A percentile compares a stretch with the other conserved stretches of the same genome.
phyloP scores from a whole-genome alignment of 306 rosid genomes.

The Amphicarpaea edgeworthii region DNA sequence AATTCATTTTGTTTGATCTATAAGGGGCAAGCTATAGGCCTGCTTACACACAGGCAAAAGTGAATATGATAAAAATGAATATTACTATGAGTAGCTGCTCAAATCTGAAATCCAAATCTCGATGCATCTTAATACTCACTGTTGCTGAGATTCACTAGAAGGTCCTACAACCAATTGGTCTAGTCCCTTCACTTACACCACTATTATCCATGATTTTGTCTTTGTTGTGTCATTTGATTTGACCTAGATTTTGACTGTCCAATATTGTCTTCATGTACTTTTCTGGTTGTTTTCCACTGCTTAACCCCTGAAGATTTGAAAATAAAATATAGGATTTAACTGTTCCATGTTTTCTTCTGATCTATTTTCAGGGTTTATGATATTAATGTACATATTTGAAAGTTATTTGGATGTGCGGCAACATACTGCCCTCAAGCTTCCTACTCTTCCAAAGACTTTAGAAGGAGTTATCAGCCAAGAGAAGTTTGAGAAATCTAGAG shows the following conservation, averaged over 20 bases:
- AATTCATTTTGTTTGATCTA: not conserved
- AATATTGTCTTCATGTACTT: constrained; percentile 5
- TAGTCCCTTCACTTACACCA: not conserved
- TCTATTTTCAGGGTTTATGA: constrained; percentile 79
- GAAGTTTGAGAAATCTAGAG: constrained; percentile 90
- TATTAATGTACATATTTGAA: constrained; percentile 88
- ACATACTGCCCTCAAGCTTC: constrained; percentile 82
- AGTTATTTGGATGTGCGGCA: constrained; percentile 88
- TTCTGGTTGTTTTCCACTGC: constrained; percentile 22
- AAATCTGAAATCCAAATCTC: not conserved
- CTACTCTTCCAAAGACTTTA: constrained; percentile 89
- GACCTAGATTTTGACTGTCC: constrained; percentile 13
- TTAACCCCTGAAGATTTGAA: constrained; percentile 3
- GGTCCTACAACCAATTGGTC: not conserved
- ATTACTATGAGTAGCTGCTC: constrained; percentile 20
- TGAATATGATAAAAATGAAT: constrained; percentile 21
- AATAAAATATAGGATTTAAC: constrained; percentile 23
- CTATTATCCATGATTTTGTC: not conserved
- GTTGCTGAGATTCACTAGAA: not conserved
- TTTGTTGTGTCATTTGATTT: not conserved
- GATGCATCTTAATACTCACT: not conserved
- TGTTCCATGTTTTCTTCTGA: not conserved
- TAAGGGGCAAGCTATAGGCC: not conserved
- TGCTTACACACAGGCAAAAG: not conserved
- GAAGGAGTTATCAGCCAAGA: constrained; percentile 93